phyloP scores from a whole-genome alignment of 192 early-diverging fungal species.

The Gorgonomyces haynaldii region DNA sequence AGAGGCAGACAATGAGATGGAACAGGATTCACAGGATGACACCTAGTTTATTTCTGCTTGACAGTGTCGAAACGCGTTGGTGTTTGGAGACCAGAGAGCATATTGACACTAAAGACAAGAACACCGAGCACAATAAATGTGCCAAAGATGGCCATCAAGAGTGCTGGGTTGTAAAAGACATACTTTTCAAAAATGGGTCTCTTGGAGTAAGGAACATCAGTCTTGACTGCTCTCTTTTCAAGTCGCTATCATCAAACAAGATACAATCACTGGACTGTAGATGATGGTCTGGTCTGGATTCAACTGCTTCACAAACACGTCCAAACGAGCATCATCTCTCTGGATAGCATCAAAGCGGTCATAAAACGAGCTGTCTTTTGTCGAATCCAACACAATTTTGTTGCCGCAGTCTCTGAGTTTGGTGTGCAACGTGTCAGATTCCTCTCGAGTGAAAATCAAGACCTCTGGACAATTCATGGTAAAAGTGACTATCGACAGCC shows the following conservation, averaged over 20 bases:
- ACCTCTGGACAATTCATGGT: no score
- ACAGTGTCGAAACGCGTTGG: background rate
- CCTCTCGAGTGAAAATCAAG: no score
- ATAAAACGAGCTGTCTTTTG: background rate
- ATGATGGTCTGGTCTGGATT: background rate
- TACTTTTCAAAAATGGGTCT: background rate
- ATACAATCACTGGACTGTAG: background rate
- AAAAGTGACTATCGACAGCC: no score
- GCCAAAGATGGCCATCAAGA: background rate
- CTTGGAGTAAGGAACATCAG: background rate
- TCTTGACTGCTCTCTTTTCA: background rate
- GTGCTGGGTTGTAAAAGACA: background rate
- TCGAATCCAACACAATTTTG: background rate
- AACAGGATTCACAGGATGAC: no score
- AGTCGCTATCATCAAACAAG: background rate
- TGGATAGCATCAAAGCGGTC: background rate
- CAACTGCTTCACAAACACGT: background rate
- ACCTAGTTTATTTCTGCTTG: background rate
- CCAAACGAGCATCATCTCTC: background rate
- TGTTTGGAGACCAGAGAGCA: background rate
- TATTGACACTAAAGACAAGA: background rate
- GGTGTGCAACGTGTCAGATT: no score
- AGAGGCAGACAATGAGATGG: no score
- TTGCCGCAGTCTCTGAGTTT: background rate
- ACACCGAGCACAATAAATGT: background rate